phyloP scores from a whole-genome alignment of 768 basidiomycete species.

The Leucocoprinus sp. region DNA sequence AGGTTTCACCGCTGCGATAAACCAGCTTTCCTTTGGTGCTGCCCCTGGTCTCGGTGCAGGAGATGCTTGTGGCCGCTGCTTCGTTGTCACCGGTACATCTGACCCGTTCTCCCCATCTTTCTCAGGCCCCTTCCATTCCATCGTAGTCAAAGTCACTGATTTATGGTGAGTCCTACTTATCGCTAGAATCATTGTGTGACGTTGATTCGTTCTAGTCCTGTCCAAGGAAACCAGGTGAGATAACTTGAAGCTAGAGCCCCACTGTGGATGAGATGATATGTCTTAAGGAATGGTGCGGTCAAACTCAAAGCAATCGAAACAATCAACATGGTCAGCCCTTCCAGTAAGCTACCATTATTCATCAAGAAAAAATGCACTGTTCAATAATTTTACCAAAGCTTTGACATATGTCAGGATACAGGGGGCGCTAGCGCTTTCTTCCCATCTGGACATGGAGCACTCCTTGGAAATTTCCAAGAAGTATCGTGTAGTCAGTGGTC shows the following conservation, averaged over 20 bases:
- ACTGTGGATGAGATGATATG: background rate
- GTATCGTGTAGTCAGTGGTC: conserved; percentile 52
- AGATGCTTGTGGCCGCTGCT: conserved; percentile 58
- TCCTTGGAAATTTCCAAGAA: conserved; percentile 45
- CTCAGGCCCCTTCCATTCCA: conserved; percentile 42
- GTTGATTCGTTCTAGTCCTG: conserved; percentile 26
- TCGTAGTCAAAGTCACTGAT: conserved; percentile 46
- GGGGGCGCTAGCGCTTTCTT: conserved; percentile 46
- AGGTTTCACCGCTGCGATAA: conserved; percentile 51
- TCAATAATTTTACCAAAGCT: conserved; percentile 25
- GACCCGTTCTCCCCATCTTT: conserved; percentile 47
- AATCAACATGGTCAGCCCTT: conserved; percentile 38
- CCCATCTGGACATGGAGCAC: conserved; percentile 46
- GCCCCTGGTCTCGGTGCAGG: conserved; percentile 41
- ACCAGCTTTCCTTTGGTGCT: conserved; percentile 48
- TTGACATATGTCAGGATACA: conserved; percentile 54
- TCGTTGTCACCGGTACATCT: conserved; percentile 37
- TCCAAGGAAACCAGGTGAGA: conserved; percentile 33
- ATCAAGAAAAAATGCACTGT: background rate
- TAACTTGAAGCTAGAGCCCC: background rate
- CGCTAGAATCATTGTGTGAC: background rate
- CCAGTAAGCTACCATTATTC: conserved; percentile 32
- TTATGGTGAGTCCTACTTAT: conserved; percentile 23
- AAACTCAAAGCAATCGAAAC: conserved; percentile 30
- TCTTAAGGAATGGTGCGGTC: conserved; percentile 43